Base-by-base conservation (phyloP, 2,329 filamentous ascomycete genomes). In the Colletotrichum neosansevieriae region DNA sequence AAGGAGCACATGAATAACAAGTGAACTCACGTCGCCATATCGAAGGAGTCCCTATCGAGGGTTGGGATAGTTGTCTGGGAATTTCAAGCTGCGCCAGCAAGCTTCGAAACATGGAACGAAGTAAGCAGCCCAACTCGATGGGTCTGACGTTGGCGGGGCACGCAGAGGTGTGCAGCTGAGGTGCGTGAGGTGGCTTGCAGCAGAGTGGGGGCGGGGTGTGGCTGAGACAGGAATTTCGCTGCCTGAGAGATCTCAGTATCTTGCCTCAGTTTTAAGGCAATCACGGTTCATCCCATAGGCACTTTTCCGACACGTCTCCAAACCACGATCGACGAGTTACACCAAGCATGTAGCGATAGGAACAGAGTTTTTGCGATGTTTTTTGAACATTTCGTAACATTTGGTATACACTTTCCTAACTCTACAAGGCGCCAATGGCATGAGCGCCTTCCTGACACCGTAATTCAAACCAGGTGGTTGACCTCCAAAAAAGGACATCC, bases 11-110 rank as follows among this genome's bases (percentile, higher is more conserved):
- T 7, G 3, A 53, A n/a, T 5, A 6, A 24, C 11, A 53, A 21
- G 0, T 1, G 2, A 32, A 63, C 75, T 70, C 70, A 77, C 76
- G 72, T 74, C 57, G 75, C 64, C 76, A 77, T 77, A 15, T 40
- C 45, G 57, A 51, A 51, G 32, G 34, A 24, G 12, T 32, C 42
- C 21, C 56, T 40, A 38, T 62, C 36, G 36, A 4, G 57, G 50
- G 17, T 58, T 24, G n/a, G 29, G 17, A 9, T 45, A 3, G 50
- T 19, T 44, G 67, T 65, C 34, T 54, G 36, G 36, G 19, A 34
- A 56, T 40, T 54, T 66, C 61, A 57, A 65, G 40, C 54, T 49
- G 34, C 61, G 34, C 32, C 56, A 50, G 32, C 32, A 60, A 63
- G 56, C 66, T 58, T 69, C 50, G 50, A 45, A 54, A 62, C 57